phyloP scores from a whole-genome alignment of 495 filamentous ascomycete genomes.

The Hyaloscypha bicolor region DNA sequence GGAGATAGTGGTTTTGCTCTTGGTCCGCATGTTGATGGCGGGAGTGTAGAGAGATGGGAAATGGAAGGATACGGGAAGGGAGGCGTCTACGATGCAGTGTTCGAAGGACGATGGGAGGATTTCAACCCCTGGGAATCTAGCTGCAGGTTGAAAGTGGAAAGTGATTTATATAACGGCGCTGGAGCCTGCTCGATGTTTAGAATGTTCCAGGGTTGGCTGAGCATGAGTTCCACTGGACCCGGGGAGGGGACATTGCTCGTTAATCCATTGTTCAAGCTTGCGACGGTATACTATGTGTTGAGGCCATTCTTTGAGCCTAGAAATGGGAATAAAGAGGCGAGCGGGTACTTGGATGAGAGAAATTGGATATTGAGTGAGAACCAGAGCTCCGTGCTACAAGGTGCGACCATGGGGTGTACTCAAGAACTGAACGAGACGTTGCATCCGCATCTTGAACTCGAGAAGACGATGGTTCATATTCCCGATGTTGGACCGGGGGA shows the following conservation, averaged over 20 bases:
- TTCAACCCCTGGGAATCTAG: slow-evolving; percentile 81
- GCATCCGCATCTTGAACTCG: slow-evolving; percentile 78
- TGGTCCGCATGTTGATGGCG: slow-evolving; percentile 84
- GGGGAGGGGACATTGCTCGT: slow-evolving; percentile 80
- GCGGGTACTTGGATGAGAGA: slow-evolving; percentile 49
- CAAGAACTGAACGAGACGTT: slow-evolving; percentile 75
- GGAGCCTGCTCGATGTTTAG: slow-evolving; percentile 84
- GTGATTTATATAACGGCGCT: slow-evolving; percentile 80
- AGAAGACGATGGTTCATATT: slow-evolving; percentile 75
- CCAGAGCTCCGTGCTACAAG: slow-evolving; percentile 62
- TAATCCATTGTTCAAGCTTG: slow-evolving; percentile 72
- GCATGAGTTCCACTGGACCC: slow-evolving; percentile 70
- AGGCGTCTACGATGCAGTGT: slow-evolving; percentile 70
- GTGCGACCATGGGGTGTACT: slow-evolving; percentile 71
- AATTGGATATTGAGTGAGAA: slow-evolving; percentile 50
- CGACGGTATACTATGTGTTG: slow-evolving; percentile 78
- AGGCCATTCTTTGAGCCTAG: slow-evolving; percentile 72
- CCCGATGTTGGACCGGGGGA: slow-evolving; percentile 79
- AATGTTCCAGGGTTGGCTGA: slow-evolving; percentile 88
- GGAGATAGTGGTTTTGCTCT: slow-evolving; percentile 84
- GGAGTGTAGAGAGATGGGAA: slow-evolving; percentile 88
- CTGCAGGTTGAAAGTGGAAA: slow-evolving; percentile 67
- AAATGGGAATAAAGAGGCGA: not conserved
- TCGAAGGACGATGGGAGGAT: slow-evolving; percentile 75
- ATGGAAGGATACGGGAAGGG: slow-evolving; percentile 69